Evolutionary conservation across 345 rosid genomes (phyloP), one percentile per base, ranked within the genome.

Genomic region (Ailanthus altissimus): DNA sequence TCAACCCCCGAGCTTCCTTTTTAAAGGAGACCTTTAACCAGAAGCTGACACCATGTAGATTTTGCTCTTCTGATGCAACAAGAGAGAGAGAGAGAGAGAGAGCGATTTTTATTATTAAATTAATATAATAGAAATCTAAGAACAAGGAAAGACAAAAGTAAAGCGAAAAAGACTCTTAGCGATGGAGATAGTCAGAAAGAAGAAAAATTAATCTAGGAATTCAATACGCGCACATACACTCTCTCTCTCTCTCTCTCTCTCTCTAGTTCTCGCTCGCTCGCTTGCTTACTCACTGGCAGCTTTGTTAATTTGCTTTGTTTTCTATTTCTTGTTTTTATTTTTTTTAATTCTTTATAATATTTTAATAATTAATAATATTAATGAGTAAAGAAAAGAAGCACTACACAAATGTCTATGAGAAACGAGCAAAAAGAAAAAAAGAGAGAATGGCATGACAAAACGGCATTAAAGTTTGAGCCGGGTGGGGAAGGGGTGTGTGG

Each of bases 1-100:
- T 49, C 57, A 61, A 46, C 23, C 67, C 67, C 36, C 54, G 13
- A 12, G 8, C 64, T 40, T 40, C 10, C 59, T 74, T 74, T 60
- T 57, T 74, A 77, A 45, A 43, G 58, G 50, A 45, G 47, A 13
- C 25, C 77, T 65, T 53, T 38, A 77, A 76, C 81, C 80, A 87
- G 84, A 84, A 83, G 85, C 87, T 84, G 90, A 85, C 87, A 84
- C 77, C 80, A 72, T 72, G 66, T 67, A 82, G 86, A 85, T 81
- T 85, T 85, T 75, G 83, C 81, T 79, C 54, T 51, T 76, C 70
- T 45, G 73, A 57, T 49, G 65, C 59, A 78, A 54, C 69, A 51
- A 78, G 66, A 73, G 77, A 86, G 79, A 57, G 46, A 32, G 10
- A 32, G 42, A 45, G 14, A 4, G 6, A 36, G 70, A 40, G 36